A percentile compares a stretch with the other conserved stretches of the same genome.
Conservation (phyloP, 129 eudicot genomes). For the Solidago caesia region DNA sequence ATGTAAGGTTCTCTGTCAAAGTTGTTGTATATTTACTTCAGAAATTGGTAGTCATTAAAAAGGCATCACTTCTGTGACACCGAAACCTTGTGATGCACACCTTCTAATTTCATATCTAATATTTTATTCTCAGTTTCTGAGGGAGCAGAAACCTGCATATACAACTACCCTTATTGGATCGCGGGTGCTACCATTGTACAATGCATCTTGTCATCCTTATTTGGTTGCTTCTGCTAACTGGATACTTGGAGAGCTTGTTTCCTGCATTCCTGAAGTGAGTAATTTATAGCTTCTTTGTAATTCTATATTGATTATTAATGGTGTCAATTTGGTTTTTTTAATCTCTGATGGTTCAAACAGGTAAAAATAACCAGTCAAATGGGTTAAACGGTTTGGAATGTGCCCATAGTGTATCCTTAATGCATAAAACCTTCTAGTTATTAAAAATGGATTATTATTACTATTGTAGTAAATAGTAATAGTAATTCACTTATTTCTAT, state of each 20-base stretch:
- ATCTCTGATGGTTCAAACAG: background rate
- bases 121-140: slow-evolving; percentile 49
- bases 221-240: slow-evolving; percentile 75
- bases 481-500: background rate
- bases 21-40: slow-evolving; percentile 1
- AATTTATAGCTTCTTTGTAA: background rate
- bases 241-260: slow-evolving; percentile 75
- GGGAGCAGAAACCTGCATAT: slow-evolving; percentile 60
- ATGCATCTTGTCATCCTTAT: slow-evolving; percentile 50
- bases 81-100: slow-evolving; percentile 19
- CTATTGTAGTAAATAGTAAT: background rate
- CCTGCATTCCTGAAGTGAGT: slow-evolving; percentile 65
- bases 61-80: slow-evolving; percentile 17
- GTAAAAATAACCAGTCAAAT: background rate
- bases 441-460: background rate
- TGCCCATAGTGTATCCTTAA: background rate
- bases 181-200: slow-evolving; percentile 62
- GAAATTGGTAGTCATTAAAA: slow-evolving; percentile 23
- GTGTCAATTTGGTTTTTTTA: background rate
- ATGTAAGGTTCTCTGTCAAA: slow-evolving; percentile 49
- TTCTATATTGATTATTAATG: slow-evolving; percentile 15
- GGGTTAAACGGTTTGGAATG: background rate
- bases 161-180: slow-evolving; percentile 48
- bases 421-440: background rate
- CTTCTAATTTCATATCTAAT: background rate